Percentiles rank a stretch among this genome's conserved stretches.
Evolutionary conservation across 306 rosid genomes (phyloP).

Genomic region (Prunus mume): DNA sequence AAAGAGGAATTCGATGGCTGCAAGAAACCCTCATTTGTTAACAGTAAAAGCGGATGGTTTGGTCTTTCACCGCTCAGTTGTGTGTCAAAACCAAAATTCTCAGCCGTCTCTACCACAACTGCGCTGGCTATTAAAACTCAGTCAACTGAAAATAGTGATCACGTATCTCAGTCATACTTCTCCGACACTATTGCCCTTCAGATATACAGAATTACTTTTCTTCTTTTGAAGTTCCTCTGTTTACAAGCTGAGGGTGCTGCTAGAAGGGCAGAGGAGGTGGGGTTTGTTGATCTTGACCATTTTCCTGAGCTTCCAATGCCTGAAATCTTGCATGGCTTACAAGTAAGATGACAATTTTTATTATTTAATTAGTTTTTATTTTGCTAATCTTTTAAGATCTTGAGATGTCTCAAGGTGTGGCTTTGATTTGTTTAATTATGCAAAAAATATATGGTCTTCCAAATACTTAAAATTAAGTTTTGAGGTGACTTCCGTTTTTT

Average conservation of each 20-base stretch:
- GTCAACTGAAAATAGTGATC: conserved; percentile 38
- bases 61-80: conserved; percentile 74
- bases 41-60: conserved; percentile 84
- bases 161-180: conserved; percentile 53
- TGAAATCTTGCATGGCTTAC: conserved; percentile 89
- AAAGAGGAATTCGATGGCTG: conserved; percentile 73
- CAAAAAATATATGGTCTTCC: not conserved
- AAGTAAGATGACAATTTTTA: conserved; percentile 39
- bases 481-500: not conserved
- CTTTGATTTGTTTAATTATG: not conserved
- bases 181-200: conserved; percentile 75
- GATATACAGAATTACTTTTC: conserved; percentile 67
- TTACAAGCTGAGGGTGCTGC: conserved; percentile 94
- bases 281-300: conserved; percentile 86
- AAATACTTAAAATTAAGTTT: not conserved
- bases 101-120: conserved; percentile 45
- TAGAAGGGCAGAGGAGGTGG: conserved; percentile 87
- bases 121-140: conserved; percentile 42
- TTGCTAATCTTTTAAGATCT: not conserved
- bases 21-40: conserved; percentile 64
- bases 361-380: not conserved
- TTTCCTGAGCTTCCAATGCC: conserved; percentile 98
- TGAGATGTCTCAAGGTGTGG: not conserved
- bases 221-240: conserved; percentile 78
- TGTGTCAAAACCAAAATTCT: conserved; percentile 48